These are phyloP conservation scores for Rhypophila decipiens DNA, from an alignment of 495 filamentous ascomycete species.

Conservation along the genomic window DNA sequence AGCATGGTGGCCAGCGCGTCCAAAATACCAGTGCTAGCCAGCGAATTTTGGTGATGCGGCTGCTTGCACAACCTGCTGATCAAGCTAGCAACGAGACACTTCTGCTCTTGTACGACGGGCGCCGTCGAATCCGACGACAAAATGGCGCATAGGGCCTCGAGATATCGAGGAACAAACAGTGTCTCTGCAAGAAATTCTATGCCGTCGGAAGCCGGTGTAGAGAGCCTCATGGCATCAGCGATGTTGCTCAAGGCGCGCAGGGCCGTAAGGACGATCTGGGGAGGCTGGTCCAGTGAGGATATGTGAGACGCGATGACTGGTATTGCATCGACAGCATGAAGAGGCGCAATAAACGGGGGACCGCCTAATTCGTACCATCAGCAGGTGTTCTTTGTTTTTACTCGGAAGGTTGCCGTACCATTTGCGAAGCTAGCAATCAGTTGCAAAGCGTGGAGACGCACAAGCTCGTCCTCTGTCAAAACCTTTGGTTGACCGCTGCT, in stretches of 20 bases:
- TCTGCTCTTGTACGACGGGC: conserved; percentile 53
- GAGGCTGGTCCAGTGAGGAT: conserved; percentile 56
- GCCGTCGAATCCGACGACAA: conserved; percentile 52
- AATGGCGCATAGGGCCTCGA: conserved; percentile 56
- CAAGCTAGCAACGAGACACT: conserved; percentile 55
- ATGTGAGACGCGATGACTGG: conserved; percentile 61
- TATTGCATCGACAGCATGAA: conserved; percentile 61
- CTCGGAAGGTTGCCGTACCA: conserved; percentile 46
- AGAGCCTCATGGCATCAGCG: conserved; percentile 54
- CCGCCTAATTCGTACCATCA: conserved; percentile 61
- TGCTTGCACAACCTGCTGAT: conserved; percentile 58
- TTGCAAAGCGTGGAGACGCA: conserved; percentile 71
- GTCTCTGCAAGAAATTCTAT: conserved; percentile 46
- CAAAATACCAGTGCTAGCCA: conserved; percentile 68
- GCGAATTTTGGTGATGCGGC: conserved; percentile 58
- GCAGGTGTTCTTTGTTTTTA: background rate
- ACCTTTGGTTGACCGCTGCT: conserved; percentile 17
- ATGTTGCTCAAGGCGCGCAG: conserved; percentile 70
- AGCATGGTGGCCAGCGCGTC: conserved; percentile 74
- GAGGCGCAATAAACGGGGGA: conserved; percentile 65
- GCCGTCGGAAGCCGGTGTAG: conserved; percentile 22
- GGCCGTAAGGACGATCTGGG: conserved; percentile 61
- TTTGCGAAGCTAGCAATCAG: conserved; percentile 77
- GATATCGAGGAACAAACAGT: conserved; percentile 55
- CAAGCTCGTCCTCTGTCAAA: conserved; percentile 51